Evolutionary conservation across 2,329 filamentous ascomycete genomes (phyloP).

Genomic region (Parastagonospora nodorum): DNA sequence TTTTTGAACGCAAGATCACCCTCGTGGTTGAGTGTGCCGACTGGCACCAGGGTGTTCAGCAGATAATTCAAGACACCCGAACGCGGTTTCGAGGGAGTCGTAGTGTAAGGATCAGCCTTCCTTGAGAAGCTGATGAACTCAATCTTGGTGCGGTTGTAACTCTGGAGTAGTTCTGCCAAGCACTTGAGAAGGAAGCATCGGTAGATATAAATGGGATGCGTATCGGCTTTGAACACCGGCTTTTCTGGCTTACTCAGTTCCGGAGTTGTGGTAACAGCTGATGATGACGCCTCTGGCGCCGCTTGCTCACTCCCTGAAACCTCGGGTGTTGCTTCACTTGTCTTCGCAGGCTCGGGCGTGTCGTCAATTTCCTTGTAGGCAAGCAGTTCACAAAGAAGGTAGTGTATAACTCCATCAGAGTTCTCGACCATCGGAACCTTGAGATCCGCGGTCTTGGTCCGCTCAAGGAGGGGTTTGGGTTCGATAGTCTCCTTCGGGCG

Average conservation of each 20-base stretch:
- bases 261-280: slow-evolving; percentile 9
- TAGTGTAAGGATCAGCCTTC: slow-evolving; percentile 79
- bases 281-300: slow-evolving; percentile 7
- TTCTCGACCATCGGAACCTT: slow-evolving; percentile 89
- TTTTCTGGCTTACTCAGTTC: slow-evolving; percentile 61
- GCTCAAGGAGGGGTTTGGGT: slow-evolving; percentile 60
- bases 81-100: slow-evolving; percentile 90
- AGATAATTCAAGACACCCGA: slow-evolving; percentile 94
- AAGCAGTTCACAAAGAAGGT: slow-evolving; percentile 87
- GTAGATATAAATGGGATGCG: slow-evolving; percentile 96
- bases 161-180: slow-evolving; percentile 84
- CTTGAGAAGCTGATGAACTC: slow-evolving; percentile 99
- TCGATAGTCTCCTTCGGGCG: slow-evolving; percentile 43
- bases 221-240: slow-evolving; percentile 81
- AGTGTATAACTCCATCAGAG: slow-evolving; percentile 93
- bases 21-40: slow-evolving; percentile 69
- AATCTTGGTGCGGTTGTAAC: slow-evolving; percentile 92
- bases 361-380: slow-evolving; percentile 94
- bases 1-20: slow-evolving; percentile 83
- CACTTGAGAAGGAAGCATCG: slow-evolving; percentile 94
- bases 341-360: slow-evolving; percentile 62
- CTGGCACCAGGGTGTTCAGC: slow-evolving; percentile 75
- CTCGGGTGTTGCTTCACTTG: slow-evolving; percentile 50
- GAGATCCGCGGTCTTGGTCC: slow-evolving; percentile 68
- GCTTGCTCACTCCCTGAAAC: slow-evolving; percentile 11